Evolutionary conservation across 805 yeast genomes (phyloP).

Genomic region (Sugiyamaella mastotermitis): DNA sequence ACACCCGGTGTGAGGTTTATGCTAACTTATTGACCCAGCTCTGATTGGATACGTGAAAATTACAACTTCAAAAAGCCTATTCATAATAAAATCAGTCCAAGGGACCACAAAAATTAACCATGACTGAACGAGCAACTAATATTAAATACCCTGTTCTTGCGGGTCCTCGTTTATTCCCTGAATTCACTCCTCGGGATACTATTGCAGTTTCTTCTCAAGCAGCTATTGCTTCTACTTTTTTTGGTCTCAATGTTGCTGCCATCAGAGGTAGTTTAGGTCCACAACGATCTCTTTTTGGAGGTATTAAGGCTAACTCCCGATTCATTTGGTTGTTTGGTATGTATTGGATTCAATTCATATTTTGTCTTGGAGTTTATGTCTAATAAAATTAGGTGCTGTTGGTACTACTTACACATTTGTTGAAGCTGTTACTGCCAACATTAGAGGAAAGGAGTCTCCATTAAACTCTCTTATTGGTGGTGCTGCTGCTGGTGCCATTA

Average conservation of each 20-base stretch:
- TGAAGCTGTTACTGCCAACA: slow-evolving; percentile 45
- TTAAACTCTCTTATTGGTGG: slow-evolving; percentile 50
- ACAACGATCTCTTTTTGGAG: slow-evolving; percentile 26
- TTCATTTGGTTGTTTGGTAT: slow-evolving; percentile 19
- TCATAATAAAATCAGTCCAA: too few relatives aligned
- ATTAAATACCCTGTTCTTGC: slow-evolving; percentile 10
- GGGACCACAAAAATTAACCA: neutral
- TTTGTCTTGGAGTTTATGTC: neutral
- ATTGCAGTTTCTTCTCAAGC: slow-evolving; percentile 43
- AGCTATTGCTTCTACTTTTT: slow-evolving; percentile 39
- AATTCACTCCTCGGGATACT: slow-evolving; percentile 53
- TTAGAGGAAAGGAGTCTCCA: slow-evolving; percentile 58
- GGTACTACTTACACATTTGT: slow-evolving; percentile 43
- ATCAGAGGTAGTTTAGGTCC: slow-evolving; percentile 30
- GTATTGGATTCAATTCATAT: neutral
- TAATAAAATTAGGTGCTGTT: slow-evolving; percentile 37
- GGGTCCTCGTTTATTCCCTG: slow-evolving; percentile 26
- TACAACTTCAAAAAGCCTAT: too few relatives aligned
- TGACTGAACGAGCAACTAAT: slow-evolving; percentile 8
- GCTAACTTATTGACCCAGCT: too few relatives aligned
- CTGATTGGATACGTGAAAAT: slow-evolving; percentile 12
- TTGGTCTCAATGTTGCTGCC: slow-evolving; percentile 46
- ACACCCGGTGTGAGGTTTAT: too few relatives aligned
- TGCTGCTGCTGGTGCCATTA: slow-evolving; percentile 39
- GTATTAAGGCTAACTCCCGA: slow-evolving; percentile 24